Percentiles rank a stretch among this genome's conserved stretches.
phyloP scores from a whole-genome alignment of 2,329 filamentous ascomycete genomes.

The Teratosphaeria viscida region DNA sequence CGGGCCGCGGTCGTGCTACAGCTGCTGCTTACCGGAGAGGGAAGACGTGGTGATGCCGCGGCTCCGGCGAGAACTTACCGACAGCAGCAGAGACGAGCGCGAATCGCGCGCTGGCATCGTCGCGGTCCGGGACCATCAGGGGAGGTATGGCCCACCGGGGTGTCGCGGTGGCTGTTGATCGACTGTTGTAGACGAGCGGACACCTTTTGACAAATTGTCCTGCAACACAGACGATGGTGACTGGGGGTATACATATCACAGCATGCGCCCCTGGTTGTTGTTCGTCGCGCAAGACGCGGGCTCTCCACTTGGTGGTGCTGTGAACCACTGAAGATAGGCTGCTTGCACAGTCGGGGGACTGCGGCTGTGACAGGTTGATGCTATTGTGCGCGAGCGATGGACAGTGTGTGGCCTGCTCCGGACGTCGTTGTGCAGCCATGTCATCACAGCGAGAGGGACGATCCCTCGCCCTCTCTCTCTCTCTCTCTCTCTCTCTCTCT shows the following conservation, averaged over 20 bases:
- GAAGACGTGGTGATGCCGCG: not conserved
- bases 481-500: too few relatives aligned
- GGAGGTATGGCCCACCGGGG: not conserved
- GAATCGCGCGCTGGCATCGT: not conserved
- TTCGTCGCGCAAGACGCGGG: slow-evolving; percentile 1
- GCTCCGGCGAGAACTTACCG: not conserved
- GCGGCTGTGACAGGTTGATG: not conserved
- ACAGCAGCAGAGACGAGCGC: not conserved
- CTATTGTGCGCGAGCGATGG: not conserved
- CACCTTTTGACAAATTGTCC: slow-evolving; percentile 4
- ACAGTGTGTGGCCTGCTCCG: not conserved
- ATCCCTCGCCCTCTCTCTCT: not conserved
- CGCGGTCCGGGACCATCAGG: not conserved
- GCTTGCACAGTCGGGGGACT: not conserved
- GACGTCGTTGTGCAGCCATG: not conserved
- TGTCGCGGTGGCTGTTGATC: not conserved
- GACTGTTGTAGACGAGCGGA: not conserved
- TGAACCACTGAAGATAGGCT: not conserved
- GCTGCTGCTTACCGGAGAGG: not conserved
- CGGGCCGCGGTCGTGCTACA: not conserved
- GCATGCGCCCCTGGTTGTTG: not conserved
- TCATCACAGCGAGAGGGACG: not conserved
- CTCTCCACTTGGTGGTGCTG: not conserved
- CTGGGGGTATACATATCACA: not conserved
- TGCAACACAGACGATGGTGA: not conserved